A percentile compares a stretch with the other conserved stretches of the same genome.
Conservation (phyloP, 208 protist species). For the Trypanosoma vivax region DNA sequence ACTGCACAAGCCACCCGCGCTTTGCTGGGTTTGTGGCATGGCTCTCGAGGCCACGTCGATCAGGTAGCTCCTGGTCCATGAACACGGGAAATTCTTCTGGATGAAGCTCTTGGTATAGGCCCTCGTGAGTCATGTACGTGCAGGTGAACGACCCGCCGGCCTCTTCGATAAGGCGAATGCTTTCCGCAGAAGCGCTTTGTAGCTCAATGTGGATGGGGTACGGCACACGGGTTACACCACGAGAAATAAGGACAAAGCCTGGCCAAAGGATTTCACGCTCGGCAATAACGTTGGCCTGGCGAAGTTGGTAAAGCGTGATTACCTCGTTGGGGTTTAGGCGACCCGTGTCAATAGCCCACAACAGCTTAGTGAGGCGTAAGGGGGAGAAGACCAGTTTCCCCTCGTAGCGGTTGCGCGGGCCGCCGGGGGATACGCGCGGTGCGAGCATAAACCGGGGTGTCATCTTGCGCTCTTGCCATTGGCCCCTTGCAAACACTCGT, state of each 20-base stretch:
- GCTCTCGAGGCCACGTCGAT: conserved; percentile 70
- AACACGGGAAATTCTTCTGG: conserved; percentile 83
- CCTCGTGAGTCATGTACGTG: conserved; percentile 88
- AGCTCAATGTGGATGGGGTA: conserved; percentile 86
- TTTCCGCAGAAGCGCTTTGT: conserved; percentile 74
- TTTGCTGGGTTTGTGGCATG: conserved; percentile 64
- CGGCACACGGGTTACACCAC: conserved; percentile 53
- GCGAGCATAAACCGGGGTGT: conserved; percentile 89
- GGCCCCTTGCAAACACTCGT: conserved; percentile 61
- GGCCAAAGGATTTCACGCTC: conserved; percentile 81
- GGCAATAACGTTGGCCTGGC: conserved; percentile 58
- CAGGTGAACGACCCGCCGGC: conserved; percentile 82
- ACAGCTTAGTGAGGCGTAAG: conserved; percentile 58
- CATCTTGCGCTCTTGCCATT: conserved; percentile 90
- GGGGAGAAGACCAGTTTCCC: conserved; percentile 76
- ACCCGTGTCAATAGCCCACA: conserved; percentile 85
- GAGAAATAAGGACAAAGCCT: conserved; percentile 72
- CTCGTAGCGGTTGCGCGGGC: conserved; percentile 81
- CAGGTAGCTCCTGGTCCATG: conserved; percentile 74
- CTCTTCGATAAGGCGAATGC: conserved; percentile 82
- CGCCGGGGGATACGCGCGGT: conserved; percentile 72
- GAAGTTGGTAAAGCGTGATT: conserved; percentile 83
- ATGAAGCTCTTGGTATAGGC: conserved; percentile 82
- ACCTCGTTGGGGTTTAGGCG: conserved; percentile 85
- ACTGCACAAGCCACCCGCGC: conserved; percentile 80